Evolutionary conservation across 257 asterid genomes (phyloP), one percentile per base, ranked within the genome.

Genomic region (Forsythia viridissima): DNA sequence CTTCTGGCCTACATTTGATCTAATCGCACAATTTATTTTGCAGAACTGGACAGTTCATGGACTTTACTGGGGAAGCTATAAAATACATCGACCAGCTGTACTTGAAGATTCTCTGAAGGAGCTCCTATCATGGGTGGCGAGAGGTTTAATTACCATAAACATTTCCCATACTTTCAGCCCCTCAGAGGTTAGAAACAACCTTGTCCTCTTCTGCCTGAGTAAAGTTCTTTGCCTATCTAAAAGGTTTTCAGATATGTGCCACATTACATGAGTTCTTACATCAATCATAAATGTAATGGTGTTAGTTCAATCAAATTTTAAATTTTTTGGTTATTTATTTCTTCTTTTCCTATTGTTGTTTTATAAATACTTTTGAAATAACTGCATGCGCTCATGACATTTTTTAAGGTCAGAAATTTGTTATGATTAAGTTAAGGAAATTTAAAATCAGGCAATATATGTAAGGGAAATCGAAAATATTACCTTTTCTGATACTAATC

Each of bases 11-110:
- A 63, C 16, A 3, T 51, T 37, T 74, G 12, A 73, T 48, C 38
- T 15, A 6, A 38, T 0, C 21, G 70, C 69, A 36, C 38, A 4
- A 37, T 63, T 63, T 63, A 15, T 80, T 68, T 66, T 76, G 24
- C 89, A 96, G 99, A 93, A 93, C 84, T 96, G 98, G 98, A 96
- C 98, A 0, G 69, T 96, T 85, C 98, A 93, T 69, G 99, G 99
- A 70, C 87, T 96, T 36, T 96, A 90, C 79, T 96, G 99, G 99
- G 97, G 98, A 83, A 96, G 99, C 82, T 84, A 96, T 77, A 89
- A 43, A 79, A 89, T 90, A 43, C 88, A 96, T 76, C 84, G 79
- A 79, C 97, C 96, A 8, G 81, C 4, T 24, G 91, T 92, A 78
- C 92, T 93, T 36, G 87, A 88, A 73, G 96, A 96, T 83, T 96